Evolutionary conservation across 768 basidiomycete genomes (phyloP).

Genomic region (Leccinellum luteum): DNA sequence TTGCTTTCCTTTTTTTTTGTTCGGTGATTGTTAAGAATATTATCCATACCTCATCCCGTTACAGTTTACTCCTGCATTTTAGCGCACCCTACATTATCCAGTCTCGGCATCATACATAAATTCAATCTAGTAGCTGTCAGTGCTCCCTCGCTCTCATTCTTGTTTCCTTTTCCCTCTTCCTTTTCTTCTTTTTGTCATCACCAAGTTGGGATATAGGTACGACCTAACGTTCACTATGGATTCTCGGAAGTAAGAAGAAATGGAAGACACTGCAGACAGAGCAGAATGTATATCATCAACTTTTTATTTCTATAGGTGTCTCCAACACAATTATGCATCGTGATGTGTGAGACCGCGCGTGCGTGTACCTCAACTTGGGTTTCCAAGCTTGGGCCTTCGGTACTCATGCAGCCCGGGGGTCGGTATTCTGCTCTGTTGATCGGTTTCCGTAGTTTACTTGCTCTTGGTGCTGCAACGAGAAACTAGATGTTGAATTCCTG

Average conservation of each 20-base stretch:
- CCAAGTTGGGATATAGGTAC: conserved; percentile 18
- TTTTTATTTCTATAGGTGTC: background rate
- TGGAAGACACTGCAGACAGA: conserved; percentile 7
- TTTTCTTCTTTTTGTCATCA: conserved; percentile 1
- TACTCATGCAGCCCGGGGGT: background rate
- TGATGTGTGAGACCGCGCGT: too few relatives aligned
- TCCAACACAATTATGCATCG: background rate
- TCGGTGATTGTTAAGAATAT: conserved; percentile 18
- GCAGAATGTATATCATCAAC: background rate
- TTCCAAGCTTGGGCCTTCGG: background rate
- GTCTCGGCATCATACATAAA: conserved; percentile 27
- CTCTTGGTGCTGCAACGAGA: background rate
- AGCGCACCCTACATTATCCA: conserved; percentile 26
- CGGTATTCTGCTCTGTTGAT: background rate
- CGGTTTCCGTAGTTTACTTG: background rate
- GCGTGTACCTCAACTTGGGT: background rate
- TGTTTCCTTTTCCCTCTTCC: background rate
- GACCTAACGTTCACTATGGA: conserved; percentile 12
- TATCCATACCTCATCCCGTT: conserved; percentile 7
- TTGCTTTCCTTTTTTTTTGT: background rate
- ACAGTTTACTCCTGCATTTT: conserved; percentile 18
- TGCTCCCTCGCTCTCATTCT: conserved; percentile 4
- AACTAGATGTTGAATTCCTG: background rate
- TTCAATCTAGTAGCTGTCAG: conserved; percentile 23
- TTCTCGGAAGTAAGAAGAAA: conserved; percentile 6